A percentile compares a stretch with the other conserved stretches of the same genome.
Evolutionary conservation across 352 stramenopile genomes (phyloP).

Genomic region (Pythium rhizo-oryzae): DNA sequence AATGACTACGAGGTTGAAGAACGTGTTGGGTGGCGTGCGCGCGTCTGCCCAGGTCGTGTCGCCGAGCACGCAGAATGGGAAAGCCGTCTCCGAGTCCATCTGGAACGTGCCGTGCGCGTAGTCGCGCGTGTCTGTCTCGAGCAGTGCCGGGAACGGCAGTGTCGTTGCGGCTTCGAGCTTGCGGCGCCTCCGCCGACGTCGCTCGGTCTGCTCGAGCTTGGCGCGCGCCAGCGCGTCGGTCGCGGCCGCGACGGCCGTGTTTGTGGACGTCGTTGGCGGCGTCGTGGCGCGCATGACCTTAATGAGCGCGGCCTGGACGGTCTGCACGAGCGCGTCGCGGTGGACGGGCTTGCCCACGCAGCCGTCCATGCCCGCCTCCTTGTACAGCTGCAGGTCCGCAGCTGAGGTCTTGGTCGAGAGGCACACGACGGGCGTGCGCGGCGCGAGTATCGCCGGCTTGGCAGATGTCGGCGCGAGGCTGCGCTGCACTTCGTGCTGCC

Average conservation of each 20-base stretch:
- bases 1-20: constrained; percentile 95
- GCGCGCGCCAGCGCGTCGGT: constrained; percentile 46
- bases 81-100: constrained; percentile 91
- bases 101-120: constrained; percentile 74
- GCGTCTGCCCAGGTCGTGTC: constrained; percentile 11
- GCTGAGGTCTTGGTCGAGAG: constrained; percentile 60
- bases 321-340: constrained; percentile 64
- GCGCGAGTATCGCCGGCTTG: constrained; percentile 16
- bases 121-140: constrained; percentile 53
- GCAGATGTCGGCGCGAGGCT: constrained; percentile 29
- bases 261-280: neutral
- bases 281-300: constrained; percentile 7
- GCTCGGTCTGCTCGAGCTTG: constrained; percentile 46
- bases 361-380: constrained; percentile 90
- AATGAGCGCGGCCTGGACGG: constrained; percentile 78
- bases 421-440: constrained; percentile 70
- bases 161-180: constrained; percentile 45
- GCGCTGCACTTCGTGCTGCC: constrained; percentile 76
- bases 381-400: constrained; percentile 85
- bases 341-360: constrained; percentile 88
- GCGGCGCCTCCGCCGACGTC: constrained; percentile 35
- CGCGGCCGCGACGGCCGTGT: constrained; percentile 33
- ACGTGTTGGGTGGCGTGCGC: constrained; percentile 48
- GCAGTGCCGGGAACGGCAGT: constrained; percentile 47
- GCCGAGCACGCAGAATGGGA: constrained; percentile 93